A percentile compares a stretch with the other conserved stretches of the same genome.
Conservation (phyloP, 257 asterid genomes). For the Penstemon newberryi region DNA sequence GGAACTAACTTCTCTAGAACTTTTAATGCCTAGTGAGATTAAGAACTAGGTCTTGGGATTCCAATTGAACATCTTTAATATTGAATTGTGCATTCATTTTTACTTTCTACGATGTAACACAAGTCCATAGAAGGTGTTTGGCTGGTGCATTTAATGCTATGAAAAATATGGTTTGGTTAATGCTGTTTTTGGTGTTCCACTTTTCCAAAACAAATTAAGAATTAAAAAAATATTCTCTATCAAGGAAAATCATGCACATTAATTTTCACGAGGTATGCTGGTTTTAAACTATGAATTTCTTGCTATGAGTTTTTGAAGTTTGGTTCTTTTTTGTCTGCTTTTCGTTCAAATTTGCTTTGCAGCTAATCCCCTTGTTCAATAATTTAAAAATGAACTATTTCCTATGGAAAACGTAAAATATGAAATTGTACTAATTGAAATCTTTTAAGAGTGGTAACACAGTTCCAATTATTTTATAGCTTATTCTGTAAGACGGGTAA, state of each 20-base stretch:
- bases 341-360: background rate
- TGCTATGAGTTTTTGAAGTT: background rate
- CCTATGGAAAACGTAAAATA: too few relatives aligned
- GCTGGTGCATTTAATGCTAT: conserved; percentile 44
- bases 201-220: conserved; percentile 9
- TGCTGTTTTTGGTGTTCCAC: conserved; percentile 15
- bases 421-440: too few relatives aligned
- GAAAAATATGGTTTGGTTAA: conserved; percentile 7
- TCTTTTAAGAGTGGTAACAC: too few relatives aligned
- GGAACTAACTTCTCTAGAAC: conserved; percentile 49
- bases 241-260: conserved; percentile 1
- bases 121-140: conserved; percentile 45
- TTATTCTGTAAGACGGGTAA: too few relatives aligned
- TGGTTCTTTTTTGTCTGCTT: background rate
- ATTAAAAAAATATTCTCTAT: background rate
- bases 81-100: too few relatives aligned
- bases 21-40: conserved; percentile 36
- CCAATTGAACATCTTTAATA: too few relatives aligned
- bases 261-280: background rate
- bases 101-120: conserved; percentile 39
- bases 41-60: too few relatives aligned
- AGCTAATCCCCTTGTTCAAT: too few relatives aligned
- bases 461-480: too few relatives aligned
- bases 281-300: background rate
- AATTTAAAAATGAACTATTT: too few relatives aligned